Evolutionary conservation across 106 monocot species (phyloP).

Genomic region (Platanthera guangdongensis): DNA sequence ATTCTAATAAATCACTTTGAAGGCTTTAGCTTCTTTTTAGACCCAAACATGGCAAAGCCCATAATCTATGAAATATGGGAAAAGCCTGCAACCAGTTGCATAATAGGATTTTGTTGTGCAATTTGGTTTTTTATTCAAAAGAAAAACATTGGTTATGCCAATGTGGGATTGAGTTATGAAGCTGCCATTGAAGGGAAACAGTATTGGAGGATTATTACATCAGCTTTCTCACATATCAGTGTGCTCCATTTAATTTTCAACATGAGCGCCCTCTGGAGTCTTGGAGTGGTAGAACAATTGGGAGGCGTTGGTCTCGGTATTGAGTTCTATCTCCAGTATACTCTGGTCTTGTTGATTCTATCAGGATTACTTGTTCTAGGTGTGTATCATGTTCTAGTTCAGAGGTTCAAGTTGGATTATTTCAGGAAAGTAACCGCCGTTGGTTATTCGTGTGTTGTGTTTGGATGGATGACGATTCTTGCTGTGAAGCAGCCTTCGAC

Average conservation of each 20-base stretch:
- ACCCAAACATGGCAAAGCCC: conserved; percentile 61
- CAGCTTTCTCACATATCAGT: conserved; percentile 89
- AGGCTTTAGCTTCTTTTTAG: too few species aligned
- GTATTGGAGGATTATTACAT: conserved; percentile 80
- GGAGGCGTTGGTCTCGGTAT: conserved; percentile 54
- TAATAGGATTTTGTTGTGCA: conserved; percentile 60
- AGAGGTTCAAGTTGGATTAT: conserved; percentile 80
- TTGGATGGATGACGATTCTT: conserved; percentile 99
- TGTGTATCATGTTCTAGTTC: conserved; percentile 65
- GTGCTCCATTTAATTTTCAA: conserved; percentile 82
- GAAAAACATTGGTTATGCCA: conserved; percentile 59
- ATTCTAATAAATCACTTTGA: too few species aligned
- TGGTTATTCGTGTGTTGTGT: conserved; percentile 91
- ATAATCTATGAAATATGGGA: conserved; percentile 68
- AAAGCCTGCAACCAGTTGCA: conserved; percentile 76
- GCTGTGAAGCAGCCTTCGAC: conserved; percentile 84
- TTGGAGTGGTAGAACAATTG: conserved; percentile 67
- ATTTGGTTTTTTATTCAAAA: conserved; percentile 94
- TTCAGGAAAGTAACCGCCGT: conserved; percentile 77
- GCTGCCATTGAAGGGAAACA: conserved; percentile 56
- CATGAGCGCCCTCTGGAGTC: conserved; percentile 94
- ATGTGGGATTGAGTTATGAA: conserved; percentile 85
- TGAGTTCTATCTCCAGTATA: conserved; percentile 79
- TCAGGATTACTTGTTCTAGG: conserved; percentile 70
- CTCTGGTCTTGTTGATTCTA: conserved; percentile 58